Evolutionary conservation across 2,329 filamentous ascomycete species (phyloP).

Genomic region (Aureobasidium sp.): DNA sequence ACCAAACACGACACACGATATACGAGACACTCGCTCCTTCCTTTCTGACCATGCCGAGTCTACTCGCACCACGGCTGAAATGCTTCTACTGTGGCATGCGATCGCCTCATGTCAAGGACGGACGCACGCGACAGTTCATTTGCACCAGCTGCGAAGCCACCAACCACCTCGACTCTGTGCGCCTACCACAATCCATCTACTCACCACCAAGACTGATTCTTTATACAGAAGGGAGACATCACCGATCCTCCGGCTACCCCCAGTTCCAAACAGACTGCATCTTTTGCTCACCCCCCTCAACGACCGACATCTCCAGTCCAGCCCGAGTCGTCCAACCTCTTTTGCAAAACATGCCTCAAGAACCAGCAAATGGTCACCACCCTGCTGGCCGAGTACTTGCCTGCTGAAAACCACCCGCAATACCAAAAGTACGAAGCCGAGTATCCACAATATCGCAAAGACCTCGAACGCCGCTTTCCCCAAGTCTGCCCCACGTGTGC

Average conservation of each 20-base stretch:
- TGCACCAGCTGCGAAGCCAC: slow-evolving; percentile 75
- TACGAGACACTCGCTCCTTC: background rate
- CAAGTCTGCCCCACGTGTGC: slow-evolving; percentile 80
- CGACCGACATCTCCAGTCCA: slow-evolving; percentile 27
- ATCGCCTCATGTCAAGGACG: slow-evolving; percentile 52
- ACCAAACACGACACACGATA: background rate
- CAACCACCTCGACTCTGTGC: slow-evolving; percentile 82
- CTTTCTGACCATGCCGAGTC: slow-evolving; percentile 12
- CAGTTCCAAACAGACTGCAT: slow-evolving; percentile 41
- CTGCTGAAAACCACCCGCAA: slow-evolving; percentile 55
- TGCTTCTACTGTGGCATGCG: slow-evolving; percentile 81
- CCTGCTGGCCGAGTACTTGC: slow-evolving; percentile 72
- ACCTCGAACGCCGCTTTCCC: slow-evolving; percentile 76
- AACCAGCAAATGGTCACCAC: slow-evolving; percentile 79
- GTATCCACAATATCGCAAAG: slow-evolving; percentile 60
- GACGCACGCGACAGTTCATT: slow-evolving; percentile 55
- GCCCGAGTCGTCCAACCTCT: slow-evolving; percentile 45
- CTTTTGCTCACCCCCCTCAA: slow-evolving; percentile 27
- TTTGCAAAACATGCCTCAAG: slow-evolving; percentile 73
- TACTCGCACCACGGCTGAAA: slow-evolving; percentile 17
- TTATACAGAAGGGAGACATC: slow-evolving; percentile 68
- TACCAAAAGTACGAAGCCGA: slow-evolving; percentile 60
- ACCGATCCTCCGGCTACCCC: slow-evolving; percentile 66
- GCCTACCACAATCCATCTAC: slow-evolving; percentile 18
- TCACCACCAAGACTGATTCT: slow-evolving; percentile 7